Conservation (phyloP, 2,329 filamentous ascomycete species). For the Botryotinia convoluta region DNA sequence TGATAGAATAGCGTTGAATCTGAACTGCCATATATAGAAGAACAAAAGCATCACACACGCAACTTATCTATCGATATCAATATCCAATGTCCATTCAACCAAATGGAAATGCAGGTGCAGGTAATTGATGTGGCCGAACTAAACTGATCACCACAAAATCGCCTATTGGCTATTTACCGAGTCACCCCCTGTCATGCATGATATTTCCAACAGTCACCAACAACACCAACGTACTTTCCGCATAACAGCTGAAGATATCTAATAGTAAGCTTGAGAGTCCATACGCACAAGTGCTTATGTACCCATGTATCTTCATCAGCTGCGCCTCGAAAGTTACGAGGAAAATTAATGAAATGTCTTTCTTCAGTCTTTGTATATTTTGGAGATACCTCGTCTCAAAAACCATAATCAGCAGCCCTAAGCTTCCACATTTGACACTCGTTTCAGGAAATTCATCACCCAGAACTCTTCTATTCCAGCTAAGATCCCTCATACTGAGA, state of each 20-base stretch:
- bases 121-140: no score
- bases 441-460: fast-evolving
- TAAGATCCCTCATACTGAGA: no score
- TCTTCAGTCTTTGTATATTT: not conserved
- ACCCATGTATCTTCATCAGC: not conserved
- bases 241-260: not conserved
- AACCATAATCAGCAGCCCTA: not conserved
- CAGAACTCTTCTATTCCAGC: fast-evolving
- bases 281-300: not conserved
- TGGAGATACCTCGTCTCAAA: not conserved
- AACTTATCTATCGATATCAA: not conserved
- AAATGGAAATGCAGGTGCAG: not conserved
- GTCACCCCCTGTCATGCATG: not conserved
- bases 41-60: not conserved
- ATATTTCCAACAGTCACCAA: not conserved
- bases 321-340: not conserved
- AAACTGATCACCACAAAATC: not conserved
- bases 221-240: not conserved
- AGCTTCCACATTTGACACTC: not conserved
- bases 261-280: not conserved
- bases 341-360: not conserved
- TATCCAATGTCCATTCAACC: not conserved
- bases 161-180: not conserved
- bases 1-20: not conserved
- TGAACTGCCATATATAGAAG: not conserved